Percentiles rank a stretch among this genome's conserved stretches.
These are phyloP conservation scores for Leccinum idahoense DNA, from an alignment of 1,284 basidiomycete genomes.

Conservation along the genomic window DNA sequence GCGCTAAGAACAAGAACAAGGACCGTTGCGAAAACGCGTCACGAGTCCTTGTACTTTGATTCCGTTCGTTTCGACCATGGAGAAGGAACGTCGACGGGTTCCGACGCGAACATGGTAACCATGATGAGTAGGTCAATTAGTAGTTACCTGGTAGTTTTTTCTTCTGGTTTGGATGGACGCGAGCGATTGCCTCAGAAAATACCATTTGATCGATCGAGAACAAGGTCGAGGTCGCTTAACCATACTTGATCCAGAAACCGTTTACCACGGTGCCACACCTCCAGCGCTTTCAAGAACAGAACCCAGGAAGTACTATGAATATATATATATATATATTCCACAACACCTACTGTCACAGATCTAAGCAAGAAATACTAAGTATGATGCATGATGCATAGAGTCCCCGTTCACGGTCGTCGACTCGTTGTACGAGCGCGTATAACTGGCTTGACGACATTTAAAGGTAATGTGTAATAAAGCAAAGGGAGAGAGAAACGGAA, in stretches of 20 bases:
- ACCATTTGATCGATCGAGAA: not conserved
- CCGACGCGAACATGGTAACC: not conserved
- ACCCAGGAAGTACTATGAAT: no score
- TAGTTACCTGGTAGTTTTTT: not conserved
- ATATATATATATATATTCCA: not conserved
- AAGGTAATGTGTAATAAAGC: not conserved
- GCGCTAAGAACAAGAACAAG: not conserved
- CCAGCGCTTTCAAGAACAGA: no score
- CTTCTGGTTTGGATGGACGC: not conserved
- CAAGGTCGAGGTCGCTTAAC: not conserved
- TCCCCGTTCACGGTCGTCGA: not conserved
- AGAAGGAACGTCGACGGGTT: conserved; percentile 8
- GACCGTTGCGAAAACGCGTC: not conserved
- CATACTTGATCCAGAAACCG: not conserved
- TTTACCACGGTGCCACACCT: no score
- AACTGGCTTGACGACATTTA: not conserved
- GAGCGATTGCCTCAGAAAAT: no score
- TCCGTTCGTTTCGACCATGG: not conserved
- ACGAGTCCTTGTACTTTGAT: conserved; percentile 10
- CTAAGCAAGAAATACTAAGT: not conserved
- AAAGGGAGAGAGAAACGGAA: not conserved
- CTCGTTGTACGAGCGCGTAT: not conserved
- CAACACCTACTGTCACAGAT: not conserved
- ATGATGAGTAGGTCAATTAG: not conserved
- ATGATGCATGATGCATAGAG: not conserved